A percentile compares a stretch with the other conserved stretches of the same genome.
Evolutionary conservation across 805 yeast genomes (phyloP).

Genomic region (Yarrowia hollandica): DNA sequence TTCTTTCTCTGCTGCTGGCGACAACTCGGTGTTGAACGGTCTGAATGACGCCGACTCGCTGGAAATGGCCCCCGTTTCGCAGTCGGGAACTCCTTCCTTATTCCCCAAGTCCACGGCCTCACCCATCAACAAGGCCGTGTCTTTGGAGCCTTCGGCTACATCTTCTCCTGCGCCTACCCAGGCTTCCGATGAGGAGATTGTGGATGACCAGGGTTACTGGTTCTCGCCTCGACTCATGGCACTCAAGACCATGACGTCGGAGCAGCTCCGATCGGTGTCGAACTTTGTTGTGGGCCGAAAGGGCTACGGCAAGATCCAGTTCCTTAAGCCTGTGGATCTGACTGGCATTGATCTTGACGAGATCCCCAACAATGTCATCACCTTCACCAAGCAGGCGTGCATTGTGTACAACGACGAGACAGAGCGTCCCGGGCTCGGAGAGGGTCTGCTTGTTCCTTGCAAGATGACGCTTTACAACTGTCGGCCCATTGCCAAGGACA

Average conservation of each 20-base stretch:
- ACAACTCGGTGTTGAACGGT: slow-evolving; percentile 23
- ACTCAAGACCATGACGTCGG: slow-evolving; percentile 57
- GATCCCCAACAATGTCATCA: slow-evolving; percentile 64
- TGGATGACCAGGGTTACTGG: slow-evolving; percentile 80
- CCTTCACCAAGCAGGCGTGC: slow-evolving; percentile 60
- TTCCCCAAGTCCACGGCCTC: slow-evolving; percentile 27
- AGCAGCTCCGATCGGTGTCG: slow-evolving; percentile 62
- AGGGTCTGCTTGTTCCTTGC: slow-evolving; percentile 79
- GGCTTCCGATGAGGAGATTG: slow-evolving; percentile 46
- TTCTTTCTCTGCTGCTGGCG: slow-evolving; percentile 21
- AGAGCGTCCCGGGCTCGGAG: slow-evolving; percentile 65
- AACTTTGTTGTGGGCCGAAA: slow-evolving; percentile 76
- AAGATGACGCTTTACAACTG: slow-evolving; percentile 74
- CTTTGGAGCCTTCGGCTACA: slow-evolving; percentile 2
- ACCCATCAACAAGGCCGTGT: slow-evolving; percentile 8
- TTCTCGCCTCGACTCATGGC: slow-evolving; percentile 73
- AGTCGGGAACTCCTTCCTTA: slow-evolving; percentile 7
- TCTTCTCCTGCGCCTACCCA: background rate
- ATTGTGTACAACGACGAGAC: slow-evolving; percentile 70
- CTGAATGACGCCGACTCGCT: slow-evolving; percentile 17
- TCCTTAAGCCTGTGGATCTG: slow-evolving; percentile 79
- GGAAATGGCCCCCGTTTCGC: slow-evolving; percentile 9
- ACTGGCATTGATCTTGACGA: slow-evolving; percentile 55
- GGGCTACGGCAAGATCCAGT: slow-evolving; percentile 74
- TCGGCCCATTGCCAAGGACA: slow-evolving; percentile 73